Evolutionary conservation across 768 basidiomycete genomes (phyloP).

Genomic region (Rhodotorula kratochvilovae): DNA sequence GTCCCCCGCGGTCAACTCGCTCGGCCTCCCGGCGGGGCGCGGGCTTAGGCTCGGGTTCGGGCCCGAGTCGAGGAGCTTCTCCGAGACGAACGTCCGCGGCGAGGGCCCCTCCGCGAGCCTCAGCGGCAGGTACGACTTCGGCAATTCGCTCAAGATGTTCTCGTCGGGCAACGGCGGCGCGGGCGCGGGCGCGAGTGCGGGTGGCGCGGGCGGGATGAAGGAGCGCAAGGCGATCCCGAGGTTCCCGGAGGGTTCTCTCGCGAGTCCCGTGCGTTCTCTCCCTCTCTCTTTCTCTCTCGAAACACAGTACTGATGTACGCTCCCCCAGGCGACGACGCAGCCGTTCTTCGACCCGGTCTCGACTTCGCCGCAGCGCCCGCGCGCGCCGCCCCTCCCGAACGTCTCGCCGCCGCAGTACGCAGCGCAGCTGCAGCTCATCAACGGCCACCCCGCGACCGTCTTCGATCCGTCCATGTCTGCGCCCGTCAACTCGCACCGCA

Average conservation of each 20-base stretch:
- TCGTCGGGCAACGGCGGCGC: not conserved
- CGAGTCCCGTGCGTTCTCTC: not conserved
- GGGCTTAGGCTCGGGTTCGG: not conserved
- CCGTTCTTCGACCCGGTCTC: constrained; percentile 35
- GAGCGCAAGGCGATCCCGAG: constrained; percentile 2
- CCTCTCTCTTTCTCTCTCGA: not conserved
- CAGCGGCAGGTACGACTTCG: constrained; percentile 49
- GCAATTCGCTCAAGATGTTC: constrained; percentile 46
- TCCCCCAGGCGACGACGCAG: not conserved
- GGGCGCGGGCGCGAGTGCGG: not conserved
- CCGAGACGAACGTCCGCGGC: constrained; percentile 36
- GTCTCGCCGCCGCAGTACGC: not conserved
- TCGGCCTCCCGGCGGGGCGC: not conserved
- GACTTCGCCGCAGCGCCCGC: constrained; percentile 29
- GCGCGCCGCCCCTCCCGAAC: constrained; percentile 10
- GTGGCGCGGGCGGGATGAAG: not conserved
- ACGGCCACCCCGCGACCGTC: constrained; percentile 22
- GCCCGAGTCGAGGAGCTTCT: not conserved
- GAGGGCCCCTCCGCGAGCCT: constrained; percentile 38
- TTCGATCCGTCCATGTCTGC: constrained; percentile 14
- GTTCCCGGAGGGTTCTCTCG: not conserved
- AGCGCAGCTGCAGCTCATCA: constrained; percentile 2
- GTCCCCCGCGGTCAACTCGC: not conserved
- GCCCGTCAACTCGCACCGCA: constrained; percentile 29
- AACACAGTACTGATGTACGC: not conserved